Conservation (phyloP, 306 rosid genomes). For the Cicer arietinum region DNA sequence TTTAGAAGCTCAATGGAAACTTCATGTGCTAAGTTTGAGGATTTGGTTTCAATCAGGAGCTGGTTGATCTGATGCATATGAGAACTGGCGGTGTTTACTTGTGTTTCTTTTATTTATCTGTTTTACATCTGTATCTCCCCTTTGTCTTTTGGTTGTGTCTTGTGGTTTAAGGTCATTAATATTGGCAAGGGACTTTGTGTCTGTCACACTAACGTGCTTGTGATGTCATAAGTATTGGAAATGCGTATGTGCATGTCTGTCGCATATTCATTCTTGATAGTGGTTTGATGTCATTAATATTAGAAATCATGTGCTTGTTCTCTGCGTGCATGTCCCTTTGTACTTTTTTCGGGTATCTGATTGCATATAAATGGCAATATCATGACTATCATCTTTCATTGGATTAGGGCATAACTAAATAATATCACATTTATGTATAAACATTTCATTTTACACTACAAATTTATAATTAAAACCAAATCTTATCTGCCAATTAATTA, state of each 20-base stretch:
- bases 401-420: constrained; percentile 24
- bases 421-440: background rate
- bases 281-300: constrained; percentile 37
- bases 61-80: constrained; percentile 8
- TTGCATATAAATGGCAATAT: constrained; percentile 30
- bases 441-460: constrained; percentile 23
- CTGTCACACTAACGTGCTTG: background rate
- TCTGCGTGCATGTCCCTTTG: constrained; percentile 16
- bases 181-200: background rate
- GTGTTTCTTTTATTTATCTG: constrained; percentile 5
- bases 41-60: constrained; percentile 11
- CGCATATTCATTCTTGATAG: background rate
- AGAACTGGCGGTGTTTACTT: constrained; percentile 25
- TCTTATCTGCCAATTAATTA: constrained; percentile 15
- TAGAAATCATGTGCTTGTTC: background rate
- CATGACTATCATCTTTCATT: constrained; percentile 26
- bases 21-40: constrained; percentile 28
- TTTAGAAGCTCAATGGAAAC: constrained; percentile 16
- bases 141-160: constrained; percentile 36
- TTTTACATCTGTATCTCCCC: constrained; percentile 7
- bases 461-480: constrained; percentile 19
- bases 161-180: constrained; percentile 30
- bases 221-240: constrained; percentile 24
- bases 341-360: constrained; percentile 9
- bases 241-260: background rate